Evolutionary conservation across 2,329 filamentous ascomycete species (phyloP).

Genomic region (Juglanconis sp.): DNA sequence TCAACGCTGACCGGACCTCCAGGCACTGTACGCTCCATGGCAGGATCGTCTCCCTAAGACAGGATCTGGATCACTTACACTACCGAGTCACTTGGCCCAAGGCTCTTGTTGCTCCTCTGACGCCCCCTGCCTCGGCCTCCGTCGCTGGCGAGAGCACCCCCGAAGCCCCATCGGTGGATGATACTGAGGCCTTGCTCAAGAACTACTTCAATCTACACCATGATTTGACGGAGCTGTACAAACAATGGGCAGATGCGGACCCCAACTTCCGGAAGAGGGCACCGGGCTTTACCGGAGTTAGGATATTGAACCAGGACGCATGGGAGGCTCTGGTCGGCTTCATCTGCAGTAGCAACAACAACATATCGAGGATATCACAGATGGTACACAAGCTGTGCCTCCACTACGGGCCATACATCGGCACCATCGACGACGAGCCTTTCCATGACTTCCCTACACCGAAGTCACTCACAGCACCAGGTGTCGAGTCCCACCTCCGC

Average conservation of each 20-base stretch:
- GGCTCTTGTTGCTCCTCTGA: conserved; percentile 28
- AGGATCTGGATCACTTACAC: conserved; percentile 74
- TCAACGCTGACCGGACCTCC: neutral
- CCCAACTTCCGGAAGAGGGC: conserved; percentile 86
- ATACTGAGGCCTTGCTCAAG: conserved; percentile 69
- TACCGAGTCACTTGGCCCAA: conserved; percentile 69
- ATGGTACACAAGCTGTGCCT: conserved; percentile 93
- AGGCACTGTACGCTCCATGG: conserved; percentile 83
- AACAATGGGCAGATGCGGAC: conserved; percentile 75
- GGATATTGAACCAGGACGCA: conserved; percentile 89
- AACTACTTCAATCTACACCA: conserved; percentile 85
- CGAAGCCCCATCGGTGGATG: conserved; percentile 43
- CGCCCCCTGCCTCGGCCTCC: conserved; percentile 32
- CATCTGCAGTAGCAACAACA: conserved; percentile 99
- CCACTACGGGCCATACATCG: conserved; percentile 78
- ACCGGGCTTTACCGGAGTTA: conserved; percentile 81
- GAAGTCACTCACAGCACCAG: conserved; percentile 64
- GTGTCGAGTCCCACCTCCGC: conserved; percentile 78
- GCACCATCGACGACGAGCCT: conserved; percentile 62
- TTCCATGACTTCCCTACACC: conserved; percentile 89
- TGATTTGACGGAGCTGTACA: conserved; percentile 74
- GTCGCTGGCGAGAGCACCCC: neutral
- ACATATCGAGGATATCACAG: conserved; percentile 89
- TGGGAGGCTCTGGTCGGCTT: conserved; percentile 95
- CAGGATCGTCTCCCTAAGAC: conserved; percentile 78